Evolutionary conservation across 2,329 filamentous ascomycete species (phyloP).

Genomic region (Colletotrichum ledebouriae): DNA sequence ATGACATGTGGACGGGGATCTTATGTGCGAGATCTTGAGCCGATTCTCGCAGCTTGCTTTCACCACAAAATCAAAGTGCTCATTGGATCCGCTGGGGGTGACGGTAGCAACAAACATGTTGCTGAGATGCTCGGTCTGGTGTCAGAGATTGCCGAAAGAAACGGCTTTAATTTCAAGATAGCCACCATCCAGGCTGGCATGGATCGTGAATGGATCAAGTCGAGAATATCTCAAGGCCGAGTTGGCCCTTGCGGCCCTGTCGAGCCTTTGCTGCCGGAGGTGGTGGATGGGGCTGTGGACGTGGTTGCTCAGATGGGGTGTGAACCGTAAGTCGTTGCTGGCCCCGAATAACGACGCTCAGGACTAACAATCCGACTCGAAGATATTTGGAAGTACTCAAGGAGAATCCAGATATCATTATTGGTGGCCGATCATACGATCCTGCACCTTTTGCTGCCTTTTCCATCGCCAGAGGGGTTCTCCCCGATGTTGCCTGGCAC

Average conservation of each 20-base stretch:
- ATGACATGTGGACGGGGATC: conserved; percentile 56
- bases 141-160: conserved; percentile 48
- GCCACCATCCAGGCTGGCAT: conserved; percentile 52
- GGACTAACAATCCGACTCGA: background rate
- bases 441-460: conserved; percentile 57
- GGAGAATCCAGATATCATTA: conserved; percentile 57
- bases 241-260: conserved; percentile 52
- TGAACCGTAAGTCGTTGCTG: conserved; percentile 52
- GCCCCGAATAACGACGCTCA: conserved; percentile 27
- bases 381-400: conserved; percentile 56
- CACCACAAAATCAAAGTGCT: conserved; percentile 55
- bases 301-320: conserved; percentile 62
- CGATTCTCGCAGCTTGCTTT: conserved; percentile 53
- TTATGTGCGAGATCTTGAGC: conserved; percentile 58
- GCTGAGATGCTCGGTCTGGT: conserved; percentile 55
- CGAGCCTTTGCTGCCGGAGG: conserved; percentile 47
- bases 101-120: conserved; percentile 59
- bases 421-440: conserved; percentile 60
- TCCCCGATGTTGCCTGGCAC: conserved; percentile 50
- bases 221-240: conserved; percentile 45
- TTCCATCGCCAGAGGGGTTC: conserved; percentile 37
- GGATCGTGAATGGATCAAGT: conserved; percentile 47
- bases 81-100: conserved; percentile 61
- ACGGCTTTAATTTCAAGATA: conserved; percentile 49
- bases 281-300: conserved; percentile 52